Conservation (phyloP, 768 basidiomycete species). For the Dentipellis fragilis region DNA sequence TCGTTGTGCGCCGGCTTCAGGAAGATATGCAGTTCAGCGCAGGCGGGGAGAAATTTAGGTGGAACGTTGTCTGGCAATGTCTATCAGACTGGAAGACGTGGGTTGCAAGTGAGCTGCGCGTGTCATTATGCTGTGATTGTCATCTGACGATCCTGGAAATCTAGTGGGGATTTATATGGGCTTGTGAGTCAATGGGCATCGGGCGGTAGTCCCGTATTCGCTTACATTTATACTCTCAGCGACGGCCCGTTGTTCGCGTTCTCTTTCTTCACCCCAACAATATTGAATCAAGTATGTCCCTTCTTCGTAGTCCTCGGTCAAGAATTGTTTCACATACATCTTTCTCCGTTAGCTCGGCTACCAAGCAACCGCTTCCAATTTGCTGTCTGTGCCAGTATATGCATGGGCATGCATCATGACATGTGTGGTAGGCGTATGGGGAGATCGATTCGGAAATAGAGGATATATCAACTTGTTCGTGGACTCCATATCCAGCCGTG, state of each 20-base stretch:
- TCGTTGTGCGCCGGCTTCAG: constrained; percentile 55
- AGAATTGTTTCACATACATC: not conserved
- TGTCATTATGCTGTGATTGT: not conserved
- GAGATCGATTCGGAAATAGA: constrained; percentile 49
- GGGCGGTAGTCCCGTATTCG: not conserved
- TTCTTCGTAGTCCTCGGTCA: not conserved
- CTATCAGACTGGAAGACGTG: constrained; percentile 68
- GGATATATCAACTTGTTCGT: constrained; percentile 53
- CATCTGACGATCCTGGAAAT: not conserved
- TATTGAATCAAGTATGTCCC: constrained; percentile 37
- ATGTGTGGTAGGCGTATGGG: constrained; percentile 46
- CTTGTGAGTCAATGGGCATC: constrained; percentile 33
- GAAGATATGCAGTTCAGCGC: constrained; percentile 60
- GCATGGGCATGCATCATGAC: constrained; percentile 65
- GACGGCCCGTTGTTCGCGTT: constrained; percentile 44
- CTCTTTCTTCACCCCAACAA: constrained; percentile 39
- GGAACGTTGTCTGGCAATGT: constrained; percentile 48
- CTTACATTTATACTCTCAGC: constrained; percentile 18
- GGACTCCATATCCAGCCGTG: not conserved
- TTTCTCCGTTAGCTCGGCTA: constrained; percentile 30
- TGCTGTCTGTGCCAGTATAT: constrained; percentile 72
- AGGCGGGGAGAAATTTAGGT: constrained; percentile 43
- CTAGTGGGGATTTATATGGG: constrained; percentile 66
- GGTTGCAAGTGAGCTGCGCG: constrained; percentile 41
- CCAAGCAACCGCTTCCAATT: constrained; percentile 54